Conservation (phyloP, 2,329 filamentous ascomycete species). For the Aphanoascus verrucosus region DNA sequence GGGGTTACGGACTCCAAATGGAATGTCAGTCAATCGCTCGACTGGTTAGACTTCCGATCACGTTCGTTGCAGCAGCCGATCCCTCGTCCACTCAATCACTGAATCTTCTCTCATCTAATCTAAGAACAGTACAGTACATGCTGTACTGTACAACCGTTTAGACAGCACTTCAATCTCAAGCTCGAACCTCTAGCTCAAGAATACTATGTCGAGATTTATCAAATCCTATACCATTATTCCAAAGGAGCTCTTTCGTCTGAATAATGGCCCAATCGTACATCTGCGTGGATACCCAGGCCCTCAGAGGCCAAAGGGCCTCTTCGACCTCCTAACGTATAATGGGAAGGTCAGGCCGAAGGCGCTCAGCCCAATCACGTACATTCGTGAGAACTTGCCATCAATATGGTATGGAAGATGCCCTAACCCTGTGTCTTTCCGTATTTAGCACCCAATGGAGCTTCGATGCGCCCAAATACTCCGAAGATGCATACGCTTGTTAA, state of each 20-base stretch:
- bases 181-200: background rate
- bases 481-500: conserved; percentile 10
- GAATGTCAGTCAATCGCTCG: no score
- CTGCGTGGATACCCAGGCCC: conserved; percentile 15
- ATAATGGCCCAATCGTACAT: conserved; percentile 14
- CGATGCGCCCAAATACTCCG: conserved; percentile 14
- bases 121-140: no score
- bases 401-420: background rate
- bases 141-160: no score
- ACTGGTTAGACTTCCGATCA: no score
- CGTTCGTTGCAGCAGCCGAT: no score
- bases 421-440: background rate
- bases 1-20: no score
- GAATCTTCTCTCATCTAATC: no score
- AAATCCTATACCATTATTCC: conserved; percentile 16
- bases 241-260: conserved; percentile 18
- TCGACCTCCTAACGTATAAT: conserved; percentile 17
- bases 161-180: no score
- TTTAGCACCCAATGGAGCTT: conserved; percentile 13
- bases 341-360: conserved; percentile 17
- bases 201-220: conserved; percentile 8
- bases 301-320: conserved; percentile 12
- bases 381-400: conserved; percentile 10
- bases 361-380: conserved; percentile 16
- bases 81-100: no score